Base-by-base conservation (phyloP, 2,329 filamentous ascomycete genomes). In the Parafenestella ontariensis region DNA sequence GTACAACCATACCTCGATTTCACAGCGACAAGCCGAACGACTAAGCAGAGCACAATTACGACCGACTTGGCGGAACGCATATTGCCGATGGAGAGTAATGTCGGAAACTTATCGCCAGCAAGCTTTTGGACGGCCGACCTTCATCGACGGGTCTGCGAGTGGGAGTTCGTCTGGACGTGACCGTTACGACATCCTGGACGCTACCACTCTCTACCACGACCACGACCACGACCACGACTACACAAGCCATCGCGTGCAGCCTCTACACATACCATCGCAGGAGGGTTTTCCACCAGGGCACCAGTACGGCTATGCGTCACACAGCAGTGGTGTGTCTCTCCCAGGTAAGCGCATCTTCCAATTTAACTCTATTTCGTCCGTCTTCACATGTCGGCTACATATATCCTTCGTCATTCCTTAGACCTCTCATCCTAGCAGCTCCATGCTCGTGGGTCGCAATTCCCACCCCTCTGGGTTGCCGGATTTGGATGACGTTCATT, bases 81-180 rank as follows among this genome's bases (percentile, higher is more conserved):
- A 52, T 59, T 54, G 70, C 72, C 66, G 64, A 75, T 75, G 72
- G 72, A 74, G 70, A 72, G 69, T 56, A 66, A 75, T 75, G 72
- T 72, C 71, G 54, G 68, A 65, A 45, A 65, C 60, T 58, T 65
- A 65, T 62, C 59, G 58, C 56, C 65, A 62, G 59, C 62, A 66
- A 69, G 62, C 59, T 54, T 66, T 71, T 76, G 72, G 72, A 65
- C 66, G 63, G 65, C 72, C 65, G 71, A 74, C 69, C 65, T 74
- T 69, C 70, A 70, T 62, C 66, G 69, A 68, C 59, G 60, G 53
- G 40, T 67, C 64, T 76, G 73, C 69, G 58, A 73, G 58, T 71
- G 69, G 63, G 73, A 76, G 59, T 76, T 76, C 66, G 69, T 75
- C 68, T 76, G 73, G 73, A 74, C 66, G 66, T 75, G 72, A 75